Evolutionary conservation across 441 rosid genomes (phyloP).

Genomic region (Populus tomentosa): DNA sequence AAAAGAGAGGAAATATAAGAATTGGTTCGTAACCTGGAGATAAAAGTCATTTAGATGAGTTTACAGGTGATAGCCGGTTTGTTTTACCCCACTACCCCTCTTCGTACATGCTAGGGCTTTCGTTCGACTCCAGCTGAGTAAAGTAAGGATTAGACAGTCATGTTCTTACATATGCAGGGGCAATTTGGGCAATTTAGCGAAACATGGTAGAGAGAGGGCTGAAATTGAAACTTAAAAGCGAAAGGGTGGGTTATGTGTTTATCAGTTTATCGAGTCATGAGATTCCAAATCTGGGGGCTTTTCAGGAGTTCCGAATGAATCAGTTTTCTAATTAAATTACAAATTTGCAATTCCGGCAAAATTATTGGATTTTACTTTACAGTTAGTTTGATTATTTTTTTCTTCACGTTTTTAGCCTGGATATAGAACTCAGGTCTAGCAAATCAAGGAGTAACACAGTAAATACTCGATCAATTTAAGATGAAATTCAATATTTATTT

Average conservation of each 20-base stretch:
- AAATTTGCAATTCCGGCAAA: not conserved
- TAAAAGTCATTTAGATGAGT: constrained; percentile 25
- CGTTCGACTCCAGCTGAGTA: not conserved
- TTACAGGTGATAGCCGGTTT: constrained; percentile 54
- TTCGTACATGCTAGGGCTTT: not conserved
- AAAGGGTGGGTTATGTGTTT: not conserved
- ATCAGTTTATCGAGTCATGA: not conserved
- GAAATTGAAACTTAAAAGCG: not conserved
- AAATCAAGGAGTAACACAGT: too few species aligned
- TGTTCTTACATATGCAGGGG: not conserved
- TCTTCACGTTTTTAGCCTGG: too few species aligned
- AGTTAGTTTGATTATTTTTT: too few species aligned
- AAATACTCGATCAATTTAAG: too few species aligned
- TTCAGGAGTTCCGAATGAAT: too few species aligned
- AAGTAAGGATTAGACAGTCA: not conserved
- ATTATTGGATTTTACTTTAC: not conserved
- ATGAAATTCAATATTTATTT: too few species aligned
- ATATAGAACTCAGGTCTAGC: too few species aligned
- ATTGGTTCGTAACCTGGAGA: constrained; percentile 14
- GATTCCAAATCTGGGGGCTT: not conserved
- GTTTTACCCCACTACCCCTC: not conserved
- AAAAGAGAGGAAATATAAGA: too few species aligned
- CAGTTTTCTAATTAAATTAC: too few species aligned
- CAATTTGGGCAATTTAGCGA: not conserved
- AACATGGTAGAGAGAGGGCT: not conserved